A percentile compares a stretch with the other conserved stretches of the same genome.
phyloP scores from a whole-genome alignment of 495 filamentous ascomycete genomes.

The Talaromyces nanjingensis region DNA sequence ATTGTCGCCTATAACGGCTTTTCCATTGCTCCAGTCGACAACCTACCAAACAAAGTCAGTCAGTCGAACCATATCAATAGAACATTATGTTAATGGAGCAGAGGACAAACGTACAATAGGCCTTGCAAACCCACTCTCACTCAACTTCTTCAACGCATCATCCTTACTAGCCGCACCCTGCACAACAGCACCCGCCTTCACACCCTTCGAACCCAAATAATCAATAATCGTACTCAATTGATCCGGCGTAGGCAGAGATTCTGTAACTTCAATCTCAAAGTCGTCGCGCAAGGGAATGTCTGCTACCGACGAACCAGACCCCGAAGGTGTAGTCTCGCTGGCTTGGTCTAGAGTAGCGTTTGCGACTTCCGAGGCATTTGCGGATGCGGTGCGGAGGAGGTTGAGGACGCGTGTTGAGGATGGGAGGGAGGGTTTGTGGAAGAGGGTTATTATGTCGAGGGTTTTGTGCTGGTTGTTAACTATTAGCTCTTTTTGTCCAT shows the following conservation, averaged over 20 bases:
- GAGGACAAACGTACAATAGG: constrained; percentile 51
- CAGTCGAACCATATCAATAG: neutral
- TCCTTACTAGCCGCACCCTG: constrained; percentile 60
- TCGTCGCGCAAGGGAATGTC: constrained; percentile 39
- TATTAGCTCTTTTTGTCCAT: neutral
- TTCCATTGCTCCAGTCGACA: constrained; percentile 93
- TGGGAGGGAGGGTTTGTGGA: constrained; percentile 67
- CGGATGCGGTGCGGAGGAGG: constrained; percentile 61
- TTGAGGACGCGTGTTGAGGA: constrained; percentile 61
- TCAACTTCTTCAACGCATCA: constrained; percentile 73
- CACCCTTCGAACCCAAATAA: constrained; percentile 58
- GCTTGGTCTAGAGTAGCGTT: constrained; percentile 55
- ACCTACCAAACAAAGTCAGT: constrained; percentile 35
- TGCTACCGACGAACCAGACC: neutral
- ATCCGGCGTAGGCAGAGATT: constrained; percentile 69
- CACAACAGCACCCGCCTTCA: constrained; percentile 47
- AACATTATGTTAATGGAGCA: too few species aligned
- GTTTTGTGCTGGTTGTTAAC: constrained; percentile 57
- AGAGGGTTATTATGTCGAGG: constrained; percentile 89
- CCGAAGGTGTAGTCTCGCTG: constrained; percentile 30
- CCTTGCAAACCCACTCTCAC: constrained; percentile 54
- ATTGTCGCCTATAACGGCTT: constrained; percentile 64
- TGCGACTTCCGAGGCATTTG: constrained; percentile 49
- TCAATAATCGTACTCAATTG: constrained; percentile 85
- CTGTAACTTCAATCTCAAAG: constrained; percentile 83